Evolutionary conservation across 129 eudicot species (phyloP).

Genomic region (Flaveria brownii): DNA sequence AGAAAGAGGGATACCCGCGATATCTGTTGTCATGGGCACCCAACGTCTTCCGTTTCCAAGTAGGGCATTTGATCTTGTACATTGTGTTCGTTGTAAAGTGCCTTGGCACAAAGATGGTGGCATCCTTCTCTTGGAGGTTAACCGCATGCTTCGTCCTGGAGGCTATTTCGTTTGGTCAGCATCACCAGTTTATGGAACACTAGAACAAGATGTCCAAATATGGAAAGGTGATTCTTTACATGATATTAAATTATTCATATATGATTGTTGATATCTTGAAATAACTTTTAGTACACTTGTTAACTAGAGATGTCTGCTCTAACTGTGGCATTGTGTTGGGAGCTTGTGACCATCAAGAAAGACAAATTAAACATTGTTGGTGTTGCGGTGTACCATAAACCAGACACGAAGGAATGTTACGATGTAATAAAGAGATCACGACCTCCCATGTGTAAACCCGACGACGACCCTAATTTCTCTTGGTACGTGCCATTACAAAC

Average conservation of each 20-base stretch:
- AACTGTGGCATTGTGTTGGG: slow-evolving; percentile 85
- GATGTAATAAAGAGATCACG: slow-evolving; percentile 44
- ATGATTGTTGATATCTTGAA: neutral
- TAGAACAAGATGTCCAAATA: slow-evolving; percentile 72
- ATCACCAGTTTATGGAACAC: slow-evolving; percentile 73
- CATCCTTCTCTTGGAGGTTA: slow-evolving; percentile 70
- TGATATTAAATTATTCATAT: neutral
- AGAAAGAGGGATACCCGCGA: slow-evolving; percentile 86
- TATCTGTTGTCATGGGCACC: slow-evolving; percentile 70
- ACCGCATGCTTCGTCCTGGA: slow-evolving; percentile 77
- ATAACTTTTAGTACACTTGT: slow-evolving; percentile 11
- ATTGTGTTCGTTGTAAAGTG: slow-evolving; percentile 81
- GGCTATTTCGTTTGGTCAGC: slow-evolving; percentile 92
- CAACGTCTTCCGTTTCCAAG: slow-evolving; percentile 73
- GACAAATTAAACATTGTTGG: slow-evolving; percentile 61
- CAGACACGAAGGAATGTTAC: slow-evolving; percentile 70
- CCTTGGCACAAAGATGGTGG: slow-evolving; percentile 91
- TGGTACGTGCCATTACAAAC: slow-evolving; percentile 77
- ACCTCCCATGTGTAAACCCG: slow-evolving; percentile 65
- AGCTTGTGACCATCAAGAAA: slow-evolving; percentile 74
- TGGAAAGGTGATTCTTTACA: slow-evolving; percentile 61
- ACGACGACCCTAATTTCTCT: slow-evolving; percentile 81
- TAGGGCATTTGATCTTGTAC: slow-evolving; percentile 68
- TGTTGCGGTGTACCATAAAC: slow-evolving; percentile 72
- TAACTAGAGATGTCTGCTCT: slow-evolving; percentile 64